Percentiles rank a stretch among this genome's conserved stretches.
phyloP scores from a whole-genome alignment of 805 yeast species.

The Ogataea pilisensis region DNA sequence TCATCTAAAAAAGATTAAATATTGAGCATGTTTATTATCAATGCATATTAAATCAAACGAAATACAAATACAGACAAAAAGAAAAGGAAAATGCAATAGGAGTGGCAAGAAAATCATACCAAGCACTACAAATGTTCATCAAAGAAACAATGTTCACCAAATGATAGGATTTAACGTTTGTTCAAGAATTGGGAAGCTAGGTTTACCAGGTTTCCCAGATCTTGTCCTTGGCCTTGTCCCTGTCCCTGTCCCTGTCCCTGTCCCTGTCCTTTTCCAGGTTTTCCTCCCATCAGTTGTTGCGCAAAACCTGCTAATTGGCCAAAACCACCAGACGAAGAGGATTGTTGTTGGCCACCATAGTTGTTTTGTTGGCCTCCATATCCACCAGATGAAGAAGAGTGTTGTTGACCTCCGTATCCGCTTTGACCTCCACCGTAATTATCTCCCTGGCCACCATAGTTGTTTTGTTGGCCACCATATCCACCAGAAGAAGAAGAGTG shows the following conservation, averaged over 20 bases:
- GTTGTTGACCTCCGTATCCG: background rate
- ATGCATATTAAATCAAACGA: too few species aligned
- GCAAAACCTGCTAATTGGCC: background rate
- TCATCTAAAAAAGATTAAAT: too few species aligned
- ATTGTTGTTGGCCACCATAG: slow-evolving; percentile 1
- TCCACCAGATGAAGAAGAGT: too few species aligned
- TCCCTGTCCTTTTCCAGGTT: background rate
- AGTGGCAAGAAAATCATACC: too few species aligned
- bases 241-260: background rate
- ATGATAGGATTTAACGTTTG: background rate
- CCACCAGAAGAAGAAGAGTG: slow-evolving; percentile 6
- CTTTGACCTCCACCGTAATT: slow-evolving; percentile 5
- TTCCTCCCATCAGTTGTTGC: background rate
- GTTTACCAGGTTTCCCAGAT: background rate
- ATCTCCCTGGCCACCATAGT: background rate
- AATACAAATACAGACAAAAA: too few species aligned
- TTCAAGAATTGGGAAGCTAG: background rate
- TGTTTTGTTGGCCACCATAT: slow-evolving; percentile 1
- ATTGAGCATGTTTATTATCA: too few species aligned
- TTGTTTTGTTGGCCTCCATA: slow-evolving; percentile 21
- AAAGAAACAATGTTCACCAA: too few species aligned
- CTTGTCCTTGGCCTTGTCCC: background rate
- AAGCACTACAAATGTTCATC: background rate
- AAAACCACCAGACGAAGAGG: background rate
- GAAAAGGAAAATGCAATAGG: too few species aligned